Conservation (phyloP, 257 asterid species). For the Asclepias syriaca region DNA sequence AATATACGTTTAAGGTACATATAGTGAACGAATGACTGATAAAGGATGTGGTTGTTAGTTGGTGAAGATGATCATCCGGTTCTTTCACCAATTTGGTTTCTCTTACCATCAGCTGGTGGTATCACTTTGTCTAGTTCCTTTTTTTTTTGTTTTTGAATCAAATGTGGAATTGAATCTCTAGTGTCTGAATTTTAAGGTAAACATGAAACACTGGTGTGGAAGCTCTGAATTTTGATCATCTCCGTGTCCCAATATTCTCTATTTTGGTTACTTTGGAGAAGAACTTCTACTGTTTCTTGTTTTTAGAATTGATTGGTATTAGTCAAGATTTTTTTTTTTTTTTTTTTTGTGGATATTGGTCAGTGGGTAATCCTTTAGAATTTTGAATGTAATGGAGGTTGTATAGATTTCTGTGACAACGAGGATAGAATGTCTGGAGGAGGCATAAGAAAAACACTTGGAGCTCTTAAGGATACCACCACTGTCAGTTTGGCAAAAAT, state of each 20-base stretch:
- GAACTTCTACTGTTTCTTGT: not conserved
- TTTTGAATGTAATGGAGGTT: constrained; percentile 13
- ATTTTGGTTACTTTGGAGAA: constrained; percentile 1
- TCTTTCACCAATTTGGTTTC: not conserved
- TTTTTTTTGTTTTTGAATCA: not conserved
- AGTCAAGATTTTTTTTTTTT: not conserved
- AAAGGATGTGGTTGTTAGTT: not conserved
- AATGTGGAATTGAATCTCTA: constrained; percentile 4
- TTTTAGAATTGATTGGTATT: constrained; percentile 12
- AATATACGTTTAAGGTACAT: not conserved
- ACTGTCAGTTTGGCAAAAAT: constrained; percentile 95
- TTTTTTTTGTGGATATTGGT: constrained; percentile 6
- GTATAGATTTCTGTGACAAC: constrained; percentile 26
- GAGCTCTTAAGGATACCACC: constrained; percentile 90
- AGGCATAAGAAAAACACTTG: constrained; percentile 89
- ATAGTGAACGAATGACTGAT: not conserved
- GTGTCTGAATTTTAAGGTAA: constrained; percentile 12
- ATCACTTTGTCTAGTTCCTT: not conserved
- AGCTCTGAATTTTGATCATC: constrained; percentile 1
- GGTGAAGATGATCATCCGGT: constrained; percentile 5
- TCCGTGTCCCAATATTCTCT: not conserved
- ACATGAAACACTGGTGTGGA: not conserved
- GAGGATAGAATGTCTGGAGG: constrained; percentile 72
- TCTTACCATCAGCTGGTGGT: not conserved
- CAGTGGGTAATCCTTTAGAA: constrained; percentile 13